Base-by-base conservation (phyloP, 73 alveolate genomes). In the Uronychia binucleata region DNA sequence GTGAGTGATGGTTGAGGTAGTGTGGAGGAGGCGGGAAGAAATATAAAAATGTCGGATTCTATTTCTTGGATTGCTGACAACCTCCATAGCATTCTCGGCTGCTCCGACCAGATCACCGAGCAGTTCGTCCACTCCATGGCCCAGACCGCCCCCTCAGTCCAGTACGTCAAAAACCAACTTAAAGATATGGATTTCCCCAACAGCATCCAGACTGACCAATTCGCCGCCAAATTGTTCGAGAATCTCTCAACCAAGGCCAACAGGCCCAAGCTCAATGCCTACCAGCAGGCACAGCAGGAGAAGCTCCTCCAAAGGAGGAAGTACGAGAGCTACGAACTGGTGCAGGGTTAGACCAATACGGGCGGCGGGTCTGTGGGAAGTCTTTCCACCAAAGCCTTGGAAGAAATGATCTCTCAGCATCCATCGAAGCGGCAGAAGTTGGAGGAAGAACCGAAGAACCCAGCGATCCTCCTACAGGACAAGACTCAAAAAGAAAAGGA, bases 11-110 rank as follows among this genome's bases (percentile, higher is more conserved):
- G 5, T 46, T 11, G 5, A 46, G 67, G 67, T 19, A 19, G 67
- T 5, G 67, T 11, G 5, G 5, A 46, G 67, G 5, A 11, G 19
- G 19, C 19, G 5, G 5, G 67, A 11, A 46, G 5, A 11, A 46
- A 46, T 46, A 5, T 11, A 11, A 11, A 11, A 46, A 46, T 46
- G 67, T 46, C 67, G 19, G 67, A 46, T 46, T 19, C 67, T 19
- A 46, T 46, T 46, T 46, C 58, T 33, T 86, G 83, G 78, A 79
- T 86, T n/a, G 75, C 87, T 29, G 92, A 86, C 30, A 30, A 79
- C 26, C 59, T 86, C 33, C 92, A 86, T 59, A 75, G 79, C 34
- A 32, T 86, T 31, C 60, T 74, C 0, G 92, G 92, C 26, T 26
- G 5, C 58, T 78, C 88, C 13, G 92, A 86, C 33, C 31, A 59